Evolutionary conservation across 1,284 basidiomycete genomes (phyloP), one percentile per base, ranked within the genome.

Genomic region (Pterulicium gracile): DNA sequence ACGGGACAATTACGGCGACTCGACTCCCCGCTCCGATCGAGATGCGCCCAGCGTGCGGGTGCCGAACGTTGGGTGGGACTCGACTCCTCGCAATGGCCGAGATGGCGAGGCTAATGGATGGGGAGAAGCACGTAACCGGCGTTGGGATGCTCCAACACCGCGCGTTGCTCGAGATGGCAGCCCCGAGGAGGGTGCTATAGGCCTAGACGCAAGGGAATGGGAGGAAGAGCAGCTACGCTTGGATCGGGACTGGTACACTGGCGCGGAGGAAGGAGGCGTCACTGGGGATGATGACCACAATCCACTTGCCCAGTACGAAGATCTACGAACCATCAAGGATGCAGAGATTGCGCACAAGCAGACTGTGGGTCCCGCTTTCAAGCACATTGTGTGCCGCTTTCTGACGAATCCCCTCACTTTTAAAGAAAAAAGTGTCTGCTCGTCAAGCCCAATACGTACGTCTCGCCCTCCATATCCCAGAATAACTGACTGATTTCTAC

Each of bases 241-340:
- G 55, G 93, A 97, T 61, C 72, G 93, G 14, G 91, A 95, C 60
- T 98, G 93, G 93, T 98, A 97, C 59, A 86, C 79, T 50, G 79
- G 81, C 35, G 88, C 89, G 24, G 91, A 95, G 58, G 90, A 91
- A 51, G 86, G 88, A 17, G 83, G 78, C 1, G 70, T 91, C 12
- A 81, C 83, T 3, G 91, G 88, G 3, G 89, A 94, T 50, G 88
- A 92, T 44, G 93, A 92, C 52, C 84, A 90, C 60, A 96, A 96
- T 57, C 92, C 91, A 0, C 81, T 98, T 34, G 73, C 91, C 0
- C 89, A 95, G 54, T 98, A 95, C 61, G 88, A 91, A 53, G 88
- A 91, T 55, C 64, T 94, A 22, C 79, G 75, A 36, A 58, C 70
- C 2, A 62, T 79, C 40, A 87, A 88, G 57, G 77, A 91, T 52